Conservation (phyloP, 129 eudicot genomes). For the Arctium lappa region DNA sequence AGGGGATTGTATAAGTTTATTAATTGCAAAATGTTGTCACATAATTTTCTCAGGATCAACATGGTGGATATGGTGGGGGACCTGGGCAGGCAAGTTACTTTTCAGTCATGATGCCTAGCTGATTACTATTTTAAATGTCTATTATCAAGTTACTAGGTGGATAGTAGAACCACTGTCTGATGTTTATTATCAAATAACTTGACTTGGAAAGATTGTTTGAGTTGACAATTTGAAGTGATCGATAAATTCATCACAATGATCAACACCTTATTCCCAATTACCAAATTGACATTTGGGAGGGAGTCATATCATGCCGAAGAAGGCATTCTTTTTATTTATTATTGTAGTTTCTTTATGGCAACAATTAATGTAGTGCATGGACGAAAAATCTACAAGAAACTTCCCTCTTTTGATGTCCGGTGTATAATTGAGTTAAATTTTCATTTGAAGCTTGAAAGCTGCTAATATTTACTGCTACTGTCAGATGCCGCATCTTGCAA, state of each 20-base stretch:
- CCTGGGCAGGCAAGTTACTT: slow-evolving; percentile 81
- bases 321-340: background rate
- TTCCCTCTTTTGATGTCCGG: too few species aligned
- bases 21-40: background rate
- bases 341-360: slow-evolving; percentile 1
- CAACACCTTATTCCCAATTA: background rate
- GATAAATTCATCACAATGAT: background rate
- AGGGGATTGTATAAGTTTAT: slow-evolving; percentile 4
- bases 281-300: background rate
- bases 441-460: background rate
- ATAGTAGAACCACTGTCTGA: background rate
- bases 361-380: background rate
- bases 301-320: background rate
- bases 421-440: background rate
- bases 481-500: slow-evolving; percentile 97
- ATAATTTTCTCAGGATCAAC: slow-evolving; percentile 49
- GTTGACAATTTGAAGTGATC: background rate
- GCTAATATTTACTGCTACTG: slow-evolving; percentile 19
- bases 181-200: background rate
- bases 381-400: too few species aligned
- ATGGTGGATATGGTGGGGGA: slow-evolving; percentile 98
- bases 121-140: background rate
- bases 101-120: background rate
- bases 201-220: background rate
- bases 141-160: background rate